phyloP scores from a whole-genome alignment of 495 filamentous ascomycete genomes.

The Neurospora discreta region DNA sequence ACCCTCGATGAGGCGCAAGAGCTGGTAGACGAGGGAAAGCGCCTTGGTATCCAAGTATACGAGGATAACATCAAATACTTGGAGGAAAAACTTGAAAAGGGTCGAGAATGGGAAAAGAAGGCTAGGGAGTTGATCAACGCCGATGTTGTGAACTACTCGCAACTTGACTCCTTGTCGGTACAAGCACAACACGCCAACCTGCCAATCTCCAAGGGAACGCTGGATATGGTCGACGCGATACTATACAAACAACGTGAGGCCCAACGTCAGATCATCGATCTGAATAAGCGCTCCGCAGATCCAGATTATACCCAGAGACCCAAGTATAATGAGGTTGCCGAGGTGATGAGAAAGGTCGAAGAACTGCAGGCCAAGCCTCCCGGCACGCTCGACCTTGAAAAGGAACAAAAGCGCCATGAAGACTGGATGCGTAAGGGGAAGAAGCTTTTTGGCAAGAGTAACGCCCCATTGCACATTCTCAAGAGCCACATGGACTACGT shows the following conservation, averaged over 20 bases:
- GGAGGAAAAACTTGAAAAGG: constrained; percentile 60
- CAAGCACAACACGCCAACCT: constrained; percentile 61
- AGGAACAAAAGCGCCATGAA: constrained; percentile 89
- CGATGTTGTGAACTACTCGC: constrained; percentile 82
- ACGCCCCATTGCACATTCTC: constrained; percentile 90
- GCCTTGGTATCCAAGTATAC: constrained; percentile 62
- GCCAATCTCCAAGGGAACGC: constrained; percentile 71
- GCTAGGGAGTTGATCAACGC: constrained; percentile 87
- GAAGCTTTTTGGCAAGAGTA: constrained; percentile 97
- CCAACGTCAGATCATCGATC: constrained; percentile 68
- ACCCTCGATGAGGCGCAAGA: constrained; percentile 68
- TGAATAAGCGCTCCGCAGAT: constrained; percentile 68
- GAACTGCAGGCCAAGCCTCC: constrained; percentile 84
- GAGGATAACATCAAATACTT: constrained; percentile 69
- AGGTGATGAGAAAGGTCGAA: constrained; percentile 75
- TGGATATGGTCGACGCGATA: constrained; percentile 79
- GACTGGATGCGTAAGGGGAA: constrained; percentile 99
- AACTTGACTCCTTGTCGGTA: constrained; percentile 79
- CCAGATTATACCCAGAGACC: constrained; percentile 69
- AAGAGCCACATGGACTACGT: constrained; percentile 92
- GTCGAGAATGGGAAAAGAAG: constrained; percentile 85
- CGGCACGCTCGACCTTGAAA: constrained; percentile 87
- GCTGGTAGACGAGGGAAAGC: constrained; percentile 62
- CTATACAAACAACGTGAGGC: constrained; percentile 94
- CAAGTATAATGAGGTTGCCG: constrained; percentile 80